Conservation (phyloP, 495 filamentous ascomycete genomes). For the Chaetomium tenue region DNA sequence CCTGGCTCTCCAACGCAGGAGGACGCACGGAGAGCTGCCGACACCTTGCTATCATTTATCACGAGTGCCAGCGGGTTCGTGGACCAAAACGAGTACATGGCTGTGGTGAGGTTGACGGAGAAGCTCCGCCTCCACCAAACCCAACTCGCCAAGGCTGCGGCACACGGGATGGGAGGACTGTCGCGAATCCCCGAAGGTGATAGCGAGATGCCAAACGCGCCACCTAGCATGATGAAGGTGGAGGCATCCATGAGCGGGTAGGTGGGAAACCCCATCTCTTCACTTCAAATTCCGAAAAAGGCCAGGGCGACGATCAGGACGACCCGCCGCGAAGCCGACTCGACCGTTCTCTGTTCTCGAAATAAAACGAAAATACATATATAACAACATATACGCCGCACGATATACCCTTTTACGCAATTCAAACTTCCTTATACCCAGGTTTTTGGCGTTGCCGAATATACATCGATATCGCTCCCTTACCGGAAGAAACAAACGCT, state of each 20-base stretch:
- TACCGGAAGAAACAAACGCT: slow-evolving; percentile 40
- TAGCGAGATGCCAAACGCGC: slow-evolving; percentile 46
- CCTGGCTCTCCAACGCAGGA: slow-evolving; percentile 79
- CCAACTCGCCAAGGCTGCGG: slow-evolving; percentile 53
- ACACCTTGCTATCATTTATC: slow-evolving; percentile 83
- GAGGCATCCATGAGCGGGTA: slow-evolving; percentile 29
- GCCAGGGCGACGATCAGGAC: neutral
- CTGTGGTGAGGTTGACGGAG: slow-evolving; percentile 81
- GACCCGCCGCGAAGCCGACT: neutral
- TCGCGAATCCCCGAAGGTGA: slow-evolving; percentile 65
- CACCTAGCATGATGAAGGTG: slow-evolving; percentile 22
- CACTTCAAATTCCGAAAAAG: neutral
- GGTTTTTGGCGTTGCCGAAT: slow-evolving; percentile 22
- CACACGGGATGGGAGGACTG: slow-evolving; percentile 60
- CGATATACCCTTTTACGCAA: slow-evolving; percentile 14
- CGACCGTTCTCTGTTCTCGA: neutral
- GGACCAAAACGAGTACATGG: slow-evolving; percentile 79
- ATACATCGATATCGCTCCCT: slow-evolving; percentile 26
- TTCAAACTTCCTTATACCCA: slow-evolving; percentile 30
- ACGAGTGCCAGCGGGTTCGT: slow-evolving; percentile 65
- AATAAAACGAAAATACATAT: neutral
- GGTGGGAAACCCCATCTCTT: neutral
- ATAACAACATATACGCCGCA: slow-evolving; percentile 18
- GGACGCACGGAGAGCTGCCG: slow-evolving; percentile 80
- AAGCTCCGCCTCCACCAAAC: slow-evolving; percentile 70